These are phyloP conservation scores for Zychaea mexicana DNA, from an alignment of 371 early-diverging fungal genomes.

Conservation along the genomic window DNA sequence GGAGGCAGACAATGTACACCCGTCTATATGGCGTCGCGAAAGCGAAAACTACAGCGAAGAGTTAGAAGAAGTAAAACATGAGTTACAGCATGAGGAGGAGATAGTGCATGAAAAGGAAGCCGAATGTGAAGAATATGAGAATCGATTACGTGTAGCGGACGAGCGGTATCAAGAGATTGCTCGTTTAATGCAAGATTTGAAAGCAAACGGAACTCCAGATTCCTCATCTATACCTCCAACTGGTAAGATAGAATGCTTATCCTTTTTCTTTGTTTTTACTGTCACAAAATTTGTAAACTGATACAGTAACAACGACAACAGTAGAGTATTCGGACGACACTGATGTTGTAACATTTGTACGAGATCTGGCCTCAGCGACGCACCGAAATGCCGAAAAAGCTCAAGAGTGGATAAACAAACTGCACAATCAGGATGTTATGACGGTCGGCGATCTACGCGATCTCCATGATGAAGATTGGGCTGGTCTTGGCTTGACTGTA, in stretches of 20 bases:
- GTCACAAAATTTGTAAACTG: too few relatives aligned
- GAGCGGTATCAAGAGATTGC: slow-evolving; percentile 33
- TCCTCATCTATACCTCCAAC: neutral
- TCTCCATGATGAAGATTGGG: slow-evolving; percentile 82
- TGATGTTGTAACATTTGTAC: slow-evolving; percentile 70
- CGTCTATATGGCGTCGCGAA: slow-evolving; percentile 50
- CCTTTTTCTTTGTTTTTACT: neutral
- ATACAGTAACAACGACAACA: too few relatives aligned
- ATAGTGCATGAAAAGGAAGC: slow-evolving; percentile 33
- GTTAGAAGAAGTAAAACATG: slow-evolving; percentile 34
- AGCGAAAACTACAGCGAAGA: slow-evolving; percentile 42
- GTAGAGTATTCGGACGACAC: slow-evolving; percentile 56
- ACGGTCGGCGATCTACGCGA: slow-evolving; percentile 82
- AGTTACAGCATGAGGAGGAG: slow-evolving; percentile 35
- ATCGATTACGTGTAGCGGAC: slow-evolving; percentile 38
- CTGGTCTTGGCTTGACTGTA: slow-evolving; percentile 78
- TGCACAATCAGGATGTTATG: slow-evolving; percentile 80
- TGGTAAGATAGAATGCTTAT: neutral
- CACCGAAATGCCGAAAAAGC: slow-evolving; percentile 77
- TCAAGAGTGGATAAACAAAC: slow-evolving; percentile 70
- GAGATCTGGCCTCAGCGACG: slow-evolving; percentile 66
- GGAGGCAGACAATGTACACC: slow-evolving; percentile 34
- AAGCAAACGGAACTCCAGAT: neutral
- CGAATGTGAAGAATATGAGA: slow-evolving; percentile 41
- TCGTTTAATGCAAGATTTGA: slow-evolving; percentile 30